These are phyloP conservation scores for Ploettnerulaceae sp. DNA, from an alignment of 2,329 filamentous ascomycete genomes.

Conservation along the genomic window DNA sequence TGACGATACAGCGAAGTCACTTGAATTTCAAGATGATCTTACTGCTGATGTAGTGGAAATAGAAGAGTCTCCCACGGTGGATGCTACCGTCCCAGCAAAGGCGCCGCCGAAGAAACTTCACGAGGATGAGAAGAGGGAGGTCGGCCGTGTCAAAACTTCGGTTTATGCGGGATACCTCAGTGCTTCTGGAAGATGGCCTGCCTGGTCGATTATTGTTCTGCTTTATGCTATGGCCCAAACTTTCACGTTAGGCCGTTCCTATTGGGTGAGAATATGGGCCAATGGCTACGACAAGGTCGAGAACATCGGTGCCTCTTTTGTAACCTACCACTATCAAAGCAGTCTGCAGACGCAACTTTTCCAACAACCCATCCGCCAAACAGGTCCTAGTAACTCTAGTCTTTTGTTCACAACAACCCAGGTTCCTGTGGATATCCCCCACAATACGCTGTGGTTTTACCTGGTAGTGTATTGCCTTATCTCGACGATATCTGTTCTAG, in stretches of 20 bases:
- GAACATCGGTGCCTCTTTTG: not conserved
- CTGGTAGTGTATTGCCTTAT: constrained; percentile 60
- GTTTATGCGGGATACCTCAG: constrained; percentile 64
- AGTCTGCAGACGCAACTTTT: too few relatives aligned
- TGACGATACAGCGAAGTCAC: too few relatives aligned
- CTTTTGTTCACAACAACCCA: constrained; percentile 7
- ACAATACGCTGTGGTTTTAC: constrained; percentile 46
- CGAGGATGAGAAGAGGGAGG: constrained; percentile 65
- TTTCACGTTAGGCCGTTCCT: constrained; percentile 43
- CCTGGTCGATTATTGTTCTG: constrained; percentile 52
- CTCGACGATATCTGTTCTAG: constrained; percentile 48
- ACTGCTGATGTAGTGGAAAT: too few relatives aligned
- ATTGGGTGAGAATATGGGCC: constrained; percentile 61
- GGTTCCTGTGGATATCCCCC: too few relatives aligned
- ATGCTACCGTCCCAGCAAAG: too few relatives aligned
- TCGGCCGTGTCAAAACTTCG: constrained; percentile 58
- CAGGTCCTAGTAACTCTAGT: not conserved
- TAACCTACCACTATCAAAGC: constrained; percentile 1
- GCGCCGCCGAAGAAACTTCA: constrained; percentile 35
- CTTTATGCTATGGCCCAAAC: constrained; percentile 42
- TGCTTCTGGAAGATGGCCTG: constrained; percentile 56
- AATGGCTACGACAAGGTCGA: constrained; percentile 36
- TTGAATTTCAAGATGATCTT: too few relatives aligned
- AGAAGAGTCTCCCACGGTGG: not conserved
- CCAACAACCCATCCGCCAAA: too few relatives aligned